A percentile compares a stretch with the other conserved stretches of the same genome.
Evolutionary conservation across 1,284 basidiomycete genomes (phyloP).

Genomic region (Peniophora sp.): DNA sequence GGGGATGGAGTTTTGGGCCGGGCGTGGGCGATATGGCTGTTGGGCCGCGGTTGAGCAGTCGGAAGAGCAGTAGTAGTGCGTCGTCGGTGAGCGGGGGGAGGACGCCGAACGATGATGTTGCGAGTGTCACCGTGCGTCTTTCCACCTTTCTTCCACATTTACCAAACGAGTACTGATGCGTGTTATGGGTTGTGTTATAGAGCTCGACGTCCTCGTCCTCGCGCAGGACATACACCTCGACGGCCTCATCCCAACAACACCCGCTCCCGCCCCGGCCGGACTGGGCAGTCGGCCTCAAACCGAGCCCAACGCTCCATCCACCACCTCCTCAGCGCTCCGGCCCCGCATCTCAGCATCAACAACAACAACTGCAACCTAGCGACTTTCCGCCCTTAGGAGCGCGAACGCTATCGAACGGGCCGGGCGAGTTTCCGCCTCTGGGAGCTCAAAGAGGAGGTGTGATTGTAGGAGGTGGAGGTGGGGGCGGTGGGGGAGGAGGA

Average conservation of each 20-base stretch:
- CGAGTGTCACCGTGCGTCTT: slow-evolving; percentile 68
- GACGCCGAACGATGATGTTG: slow-evolving; percentile 65
- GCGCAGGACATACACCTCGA: slow-evolving; percentile 63
- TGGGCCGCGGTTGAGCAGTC: slow-evolving; percentile 52
- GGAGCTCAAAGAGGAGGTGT: too few species aligned
- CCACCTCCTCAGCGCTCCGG: too few species aligned
- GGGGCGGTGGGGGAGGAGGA: too few species aligned
- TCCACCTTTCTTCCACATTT: slow-evolving; percentile 8
- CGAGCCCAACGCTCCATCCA: slow-evolving; percentile 51
- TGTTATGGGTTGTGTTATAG: slow-evolving; percentile 34
- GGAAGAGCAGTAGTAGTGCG: slow-evolving; percentile 31
- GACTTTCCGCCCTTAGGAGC: slow-evolving; percentile 5
- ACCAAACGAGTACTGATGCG: slow-evolving; percentile 8
- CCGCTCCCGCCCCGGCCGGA: slow-evolving; percentile 74
- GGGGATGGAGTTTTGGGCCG: slow-evolving; percentile 61
- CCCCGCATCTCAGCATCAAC: too few species aligned
- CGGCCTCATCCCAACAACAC: slow-evolving; percentile 59
- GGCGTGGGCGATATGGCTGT: slow-evolving; percentile 37
- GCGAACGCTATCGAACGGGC: background rate
- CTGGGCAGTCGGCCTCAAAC: slow-evolving; percentile 76
- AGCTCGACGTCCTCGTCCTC: slow-evolving; percentile 75
- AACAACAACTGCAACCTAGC: too few species aligned
- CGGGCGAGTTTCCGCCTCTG: too few species aligned
- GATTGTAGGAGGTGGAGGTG: too few species aligned
- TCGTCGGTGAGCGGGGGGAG: slow-evolving; percentile 41